These are phyloP conservation scores for Trichothecium sympodiale DNA, from an alignment of 2,329 filamentous ascomycete genomes.

Conservation along the genomic window DNA sequence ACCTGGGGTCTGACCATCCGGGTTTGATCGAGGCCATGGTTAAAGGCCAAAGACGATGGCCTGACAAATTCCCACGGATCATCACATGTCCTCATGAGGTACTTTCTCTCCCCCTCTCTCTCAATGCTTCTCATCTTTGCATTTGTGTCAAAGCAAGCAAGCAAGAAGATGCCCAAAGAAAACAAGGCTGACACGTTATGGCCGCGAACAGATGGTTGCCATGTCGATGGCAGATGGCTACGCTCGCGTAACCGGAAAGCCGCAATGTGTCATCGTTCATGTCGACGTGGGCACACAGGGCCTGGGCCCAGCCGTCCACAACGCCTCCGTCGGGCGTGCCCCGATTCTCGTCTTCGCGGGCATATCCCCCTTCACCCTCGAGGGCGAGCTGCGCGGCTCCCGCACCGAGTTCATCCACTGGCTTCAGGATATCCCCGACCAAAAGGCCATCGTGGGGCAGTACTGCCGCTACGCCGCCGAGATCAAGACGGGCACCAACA, in stretches of 20 bases:
- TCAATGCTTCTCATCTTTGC: not conserved
- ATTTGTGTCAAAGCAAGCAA: too few relatives aligned
- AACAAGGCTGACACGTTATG: too few relatives aligned
- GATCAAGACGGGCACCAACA: slow-evolving; percentile 72
- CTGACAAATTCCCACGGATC: slow-evolving; percentile 56
- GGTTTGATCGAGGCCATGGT: slow-evolving; percentile 73
- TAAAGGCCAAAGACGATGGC: slow-evolving; percentile 57
- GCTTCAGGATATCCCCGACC: slow-evolving; percentile 76
- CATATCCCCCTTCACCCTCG: slow-evolving; percentile 63
- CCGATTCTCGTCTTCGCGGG: slow-evolving; percentile 72
- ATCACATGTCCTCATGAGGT: slow-evolving; percentile 76
- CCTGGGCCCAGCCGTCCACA: slow-evolving; percentile 67
- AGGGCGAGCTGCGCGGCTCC: slow-evolving; percentile 67
- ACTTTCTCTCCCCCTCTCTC: slow-evolving; percentile 9
- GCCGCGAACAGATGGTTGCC: slow-evolving; percentile 70
- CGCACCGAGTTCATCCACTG: slow-evolving; percentile 79
- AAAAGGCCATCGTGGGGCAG: slow-evolving; percentile 69
- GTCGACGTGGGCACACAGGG: slow-evolving; percentile 77
- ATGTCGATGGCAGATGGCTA: slow-evolving; percentile 79
- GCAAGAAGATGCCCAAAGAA: too few relatives aligned
- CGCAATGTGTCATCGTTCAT: slow-evolving; percentile 69
- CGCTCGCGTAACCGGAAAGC: slow-evolving; percentile 58
- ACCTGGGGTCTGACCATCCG: slow-evolving; percentile 62
- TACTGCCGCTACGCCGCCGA: slow-evolving; percentile 79
- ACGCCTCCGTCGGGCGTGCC: slow-evolving; percentile 62